Evolutionary conservation across 495 filamentous ascomycete species (phyloP), one percentile per base, ranked within the genome.

Genomic region (Lophiostoma macrostomum): DNA sequence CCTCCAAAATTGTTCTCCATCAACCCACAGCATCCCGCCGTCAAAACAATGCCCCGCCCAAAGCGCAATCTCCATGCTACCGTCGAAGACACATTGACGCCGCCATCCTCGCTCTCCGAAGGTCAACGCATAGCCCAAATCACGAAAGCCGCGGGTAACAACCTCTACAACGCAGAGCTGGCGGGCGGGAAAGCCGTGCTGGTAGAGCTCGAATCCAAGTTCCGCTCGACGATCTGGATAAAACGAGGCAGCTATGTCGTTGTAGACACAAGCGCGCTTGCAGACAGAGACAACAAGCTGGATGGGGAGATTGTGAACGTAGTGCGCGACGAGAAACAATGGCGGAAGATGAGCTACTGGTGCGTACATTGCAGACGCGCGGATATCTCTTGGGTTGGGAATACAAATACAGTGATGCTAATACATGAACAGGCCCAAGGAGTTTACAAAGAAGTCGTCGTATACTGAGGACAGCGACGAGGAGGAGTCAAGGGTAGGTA

Each of bases 331-430:
- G 93, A 96, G 73, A 93, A 87, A 72, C 74, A 74, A 28, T 98
- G 93, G 93, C 81, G 91, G 54, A 94, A 91, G 71, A 80, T 85
- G 71, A 64, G 73, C n/a, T 98, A 90, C 64, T 97, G 93, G 93
- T 94, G 63, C 61, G 79, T 71, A 58, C 32, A 38, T 29, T 32
- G 11, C 5, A 19, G 6, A 11, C 46, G 29, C 16, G 8, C 19
- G 13, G 32, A 24, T 27, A 14, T 13, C 5, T 2, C 34, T 4
- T 48, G 30, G 41, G 22, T 36, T 35, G n/a, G 23, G 42, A 14
- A 13, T 25, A 8, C 18, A 27, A 29, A 39, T 36, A 49, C 46
- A 12, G 28, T 5, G 20, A 45, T 50, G 36, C 61, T 73, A 42
- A 71, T 58, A 44, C n/a, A 53, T 39, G 19, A 42, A 46, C 58